These are phyloP conservation scores for Hypoxylon subgilvum DNA, from an alignment of 495 filamentous ascomycete genomes.

Conservation along the genomic window DNA sequence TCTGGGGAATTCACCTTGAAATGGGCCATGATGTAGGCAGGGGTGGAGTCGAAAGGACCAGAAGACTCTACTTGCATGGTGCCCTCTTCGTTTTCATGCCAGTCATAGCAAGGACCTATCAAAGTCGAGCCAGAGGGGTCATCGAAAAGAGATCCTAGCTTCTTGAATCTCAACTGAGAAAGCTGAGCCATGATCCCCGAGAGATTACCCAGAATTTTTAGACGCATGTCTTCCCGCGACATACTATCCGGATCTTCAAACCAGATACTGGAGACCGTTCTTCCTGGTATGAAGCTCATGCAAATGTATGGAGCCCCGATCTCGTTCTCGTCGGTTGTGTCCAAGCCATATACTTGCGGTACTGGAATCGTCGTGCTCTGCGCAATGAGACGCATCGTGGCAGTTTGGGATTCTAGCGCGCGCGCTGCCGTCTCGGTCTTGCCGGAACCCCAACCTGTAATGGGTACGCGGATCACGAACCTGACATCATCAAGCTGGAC, in stretches of 20 bases:
- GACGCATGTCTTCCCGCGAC: constrained; percentile 1
- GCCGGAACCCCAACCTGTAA: constrained; percentile 26
- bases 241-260: background rate
- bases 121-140: background rate
- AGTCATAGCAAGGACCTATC: constrained; percentile 12
- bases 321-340: constrained; percentile 28
- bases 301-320: constrained; percentile 37
- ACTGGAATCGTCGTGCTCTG: constrained; percentile 32
- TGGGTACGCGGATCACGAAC: constrained; percentile 38
- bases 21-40: background rate
- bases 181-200: constrained; percentile 16
- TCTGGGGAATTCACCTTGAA: background rate
- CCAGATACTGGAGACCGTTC: constrained; percentile 15
- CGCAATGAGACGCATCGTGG: constrained; percentile 36
- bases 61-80: background rate
- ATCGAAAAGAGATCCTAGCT: constrained; percentile 10
- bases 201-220: constrained; percentile 12
- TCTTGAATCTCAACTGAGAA: constrained; percentile 12
- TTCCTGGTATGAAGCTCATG: constrained; percentile 34
- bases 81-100: background rate
- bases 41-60: constrained; percentile 19
- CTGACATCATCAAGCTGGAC: constrained; percentile 26
- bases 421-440: constrained; percentile 25
- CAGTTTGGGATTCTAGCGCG: constrained; percentile 36
- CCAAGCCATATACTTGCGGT: constrained; percentile 33